Evolutionary conservation across 257 asterid genomes (phyloP).

Genomic region (Pogostemon cablin): DNA sequence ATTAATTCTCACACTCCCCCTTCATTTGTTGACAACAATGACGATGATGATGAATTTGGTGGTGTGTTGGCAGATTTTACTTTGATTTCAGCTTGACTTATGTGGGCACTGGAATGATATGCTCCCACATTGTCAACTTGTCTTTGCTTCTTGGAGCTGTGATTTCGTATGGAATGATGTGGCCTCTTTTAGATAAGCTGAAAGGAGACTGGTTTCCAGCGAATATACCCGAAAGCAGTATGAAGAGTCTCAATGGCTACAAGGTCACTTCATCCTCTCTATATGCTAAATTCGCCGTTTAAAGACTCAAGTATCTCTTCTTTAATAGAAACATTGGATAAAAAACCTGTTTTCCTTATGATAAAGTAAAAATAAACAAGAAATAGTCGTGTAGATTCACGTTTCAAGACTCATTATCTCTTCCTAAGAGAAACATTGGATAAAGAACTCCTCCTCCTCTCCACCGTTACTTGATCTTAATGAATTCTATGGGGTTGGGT

Average conservation of each 20-base stretch:
- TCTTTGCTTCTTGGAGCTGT: constrained; percentile 89
- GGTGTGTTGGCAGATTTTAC: constrained; percentile 50
- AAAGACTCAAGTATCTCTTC: too few species aligned
- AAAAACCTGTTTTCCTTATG: too few species aligned
- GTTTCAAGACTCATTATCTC: too few species aligned
- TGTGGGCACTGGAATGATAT: constrained; percentile 95
- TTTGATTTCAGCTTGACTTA: constrained; percentile 88
- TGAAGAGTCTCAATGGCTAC: constrained; percentile 85
- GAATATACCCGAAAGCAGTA: constrained; percentile 65
- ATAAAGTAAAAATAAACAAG: too few species aligned
- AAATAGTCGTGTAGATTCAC: too few species aligned
- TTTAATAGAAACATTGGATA: too few species aligned
- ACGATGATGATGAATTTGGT: background rate
- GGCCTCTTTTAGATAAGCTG: constrained; percentile 66
- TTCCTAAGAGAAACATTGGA: too few species aligned
- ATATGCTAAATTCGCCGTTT: too few species aligned
- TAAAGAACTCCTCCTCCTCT: too few species aligned
- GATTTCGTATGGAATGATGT: constrained; percentile 82
- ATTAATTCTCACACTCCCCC: too few species aligned
- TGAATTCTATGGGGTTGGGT: too few species aligned
- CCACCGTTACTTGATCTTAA: too few species aligned
- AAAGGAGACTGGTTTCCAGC: constrained; percentile 86
- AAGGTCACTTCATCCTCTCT: constrained; percentile 42
- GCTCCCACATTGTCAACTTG: constrained; percentile 82
- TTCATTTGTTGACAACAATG: background rate